Conservation (phyloP, 768 basidiomycete genomes). For the Boletus rex-veris region DNA sequence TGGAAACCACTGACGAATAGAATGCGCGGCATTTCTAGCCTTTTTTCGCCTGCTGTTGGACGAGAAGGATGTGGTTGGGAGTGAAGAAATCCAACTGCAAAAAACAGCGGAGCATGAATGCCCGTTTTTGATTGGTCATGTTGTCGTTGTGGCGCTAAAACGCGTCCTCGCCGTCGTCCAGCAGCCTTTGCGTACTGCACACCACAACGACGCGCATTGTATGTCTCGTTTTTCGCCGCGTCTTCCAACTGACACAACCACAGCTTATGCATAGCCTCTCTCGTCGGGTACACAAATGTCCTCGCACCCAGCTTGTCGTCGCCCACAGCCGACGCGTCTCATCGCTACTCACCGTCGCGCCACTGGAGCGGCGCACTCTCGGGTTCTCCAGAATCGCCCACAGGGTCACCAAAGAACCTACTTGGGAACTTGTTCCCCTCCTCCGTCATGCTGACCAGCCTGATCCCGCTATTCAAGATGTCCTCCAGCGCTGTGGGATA, state of each 20-base stretch:
- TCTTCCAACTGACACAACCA: constrained; percentile 2
- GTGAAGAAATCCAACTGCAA: constrained; percentile 13
- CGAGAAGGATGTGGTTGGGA: constrained; percentile 24
- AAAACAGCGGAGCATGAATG: constrained; percentile 32
- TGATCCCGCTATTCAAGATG: constrained; percentile 8
- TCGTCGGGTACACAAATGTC: constrained; percentile 4
- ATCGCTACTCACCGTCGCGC: constrained; percentile 21
- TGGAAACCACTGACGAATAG: constrained; percentile 87
- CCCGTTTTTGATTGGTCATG: constrained; percentile 24
- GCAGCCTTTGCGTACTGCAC: no score
- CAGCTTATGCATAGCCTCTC: constrained; percentile 23
- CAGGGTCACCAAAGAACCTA: constrained; percentile 35
- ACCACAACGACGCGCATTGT: background rate
- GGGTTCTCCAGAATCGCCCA: constrained; percentile 35
- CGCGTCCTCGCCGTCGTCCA: constrained; percentile 5
- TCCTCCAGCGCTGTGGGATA: constrained; percentile 34
- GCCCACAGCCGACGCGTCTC: constrained; percentile 10
- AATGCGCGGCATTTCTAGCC: constrained; percentile 64
- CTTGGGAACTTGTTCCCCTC: constrained; percentile 41
- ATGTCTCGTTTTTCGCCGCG: background rate
- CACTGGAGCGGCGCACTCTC: constrained; percentile 18
- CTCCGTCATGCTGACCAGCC: constrained; percentile 22
- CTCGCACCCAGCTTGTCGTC: background rate
- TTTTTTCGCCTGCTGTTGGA: constrained; percentile 4
- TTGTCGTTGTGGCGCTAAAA: constrained; percentile 37